Percentiles rank a stretch among this genome's conserved stretches.
Evolutionary conservation across 179 eudicot species (phyloP).

Genomic region (Amaranthus tricolor): DNA sequence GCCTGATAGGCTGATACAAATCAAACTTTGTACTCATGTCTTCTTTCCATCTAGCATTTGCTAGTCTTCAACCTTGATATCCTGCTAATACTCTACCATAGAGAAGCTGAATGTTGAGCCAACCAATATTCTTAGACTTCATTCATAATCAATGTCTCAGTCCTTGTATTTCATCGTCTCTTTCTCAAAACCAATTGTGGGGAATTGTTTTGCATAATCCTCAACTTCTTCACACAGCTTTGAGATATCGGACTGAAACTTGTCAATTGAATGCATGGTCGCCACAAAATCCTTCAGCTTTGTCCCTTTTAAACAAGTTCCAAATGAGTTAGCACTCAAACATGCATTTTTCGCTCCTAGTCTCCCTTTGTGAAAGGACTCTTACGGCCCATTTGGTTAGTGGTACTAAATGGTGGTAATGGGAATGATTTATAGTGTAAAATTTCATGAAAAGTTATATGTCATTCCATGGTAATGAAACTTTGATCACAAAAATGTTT

Average conservation of each 20-base stretch:
- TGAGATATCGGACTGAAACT: slow-evolving; percentile 61
- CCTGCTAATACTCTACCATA: neutral
- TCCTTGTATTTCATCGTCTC: slow-evolving; percentile 94
- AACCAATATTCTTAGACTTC: neutral
- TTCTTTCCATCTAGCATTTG: neutral
- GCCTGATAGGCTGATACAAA: neutral
- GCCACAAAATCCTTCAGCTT: slow-evolving; percentile 87
- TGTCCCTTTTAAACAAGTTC: slow-evolving; percentile 51
- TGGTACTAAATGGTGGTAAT: too few species aligned
- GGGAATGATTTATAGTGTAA: too few species aligned
- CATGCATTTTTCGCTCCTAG: neutral
- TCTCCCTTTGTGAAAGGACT: neutral
- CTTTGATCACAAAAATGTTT: too few species aligned
- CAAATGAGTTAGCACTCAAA: slow-evolving; percentile 4
- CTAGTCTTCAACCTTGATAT: neutral
- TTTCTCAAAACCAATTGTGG: slow-evolving; percentile 93
- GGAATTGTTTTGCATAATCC: slow-evolving; percentile 94
- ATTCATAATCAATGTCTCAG: slow-evolving; percentile 16
- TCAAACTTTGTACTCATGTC: neutral
- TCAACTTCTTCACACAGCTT: slow-evolving; percentile 79
- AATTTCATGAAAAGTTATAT: too few species aligned
- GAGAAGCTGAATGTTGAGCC: neutral
- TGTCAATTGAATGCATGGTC: slow-evolving; percentile 55
- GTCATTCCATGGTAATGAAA: too few species aligned
- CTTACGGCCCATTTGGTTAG: neutral